Percentiles rank a stretch among this genome's conserved stretches.
Evolutionary conservation across 805 yeast species (phyloP).

Genomic region (Monosporozyma siamensis): DNA sequence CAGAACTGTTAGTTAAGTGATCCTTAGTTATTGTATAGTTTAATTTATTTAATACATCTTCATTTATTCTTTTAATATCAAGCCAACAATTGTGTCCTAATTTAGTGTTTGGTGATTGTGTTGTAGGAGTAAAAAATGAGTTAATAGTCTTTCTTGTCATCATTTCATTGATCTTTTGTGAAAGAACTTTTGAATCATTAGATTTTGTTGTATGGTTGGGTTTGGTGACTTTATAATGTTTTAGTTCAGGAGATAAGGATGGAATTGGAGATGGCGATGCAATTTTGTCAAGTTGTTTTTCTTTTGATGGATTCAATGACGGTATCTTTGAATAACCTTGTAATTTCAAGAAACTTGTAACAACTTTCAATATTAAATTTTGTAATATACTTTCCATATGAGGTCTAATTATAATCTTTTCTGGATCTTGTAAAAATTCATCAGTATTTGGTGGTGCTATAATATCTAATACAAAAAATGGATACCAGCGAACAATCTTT

Average conservation of each 20-base stretch:
- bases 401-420: slow-evolving; percentile 27
- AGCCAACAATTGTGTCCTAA: slow-evolving; percentile 6
- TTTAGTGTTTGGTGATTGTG: neutral
- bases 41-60: neutral
- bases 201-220: neutral
- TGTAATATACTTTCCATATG: slow-evolving; percentile 21
- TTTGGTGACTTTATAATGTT: neutral
- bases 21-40: slow-evolving; percentile 7
- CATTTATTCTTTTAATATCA: slow-evolving; percentile 3
- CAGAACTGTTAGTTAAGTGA: slow-evolving; percentile 19
- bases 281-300: no score
- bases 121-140: no score
- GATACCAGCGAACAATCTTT: slow-evolving; percentile 16
- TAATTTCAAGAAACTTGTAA: slow-evolving; percentile 23
- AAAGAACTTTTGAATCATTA: neutral
- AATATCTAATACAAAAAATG: slow-evolving; percentile 33
- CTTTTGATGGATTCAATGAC: no score
- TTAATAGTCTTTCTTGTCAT: no score
- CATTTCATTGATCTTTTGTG: neutral
- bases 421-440: slow-evolving; percentile 36
- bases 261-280: no score
- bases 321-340: slow-evolving; percentile 23
- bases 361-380: slow-evolving; percentile 27
- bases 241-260: no score
- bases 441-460: slow-evolving; percentile 25